These are phyloP conservation scores for Panaeolus papilionaceus DNA, from an alignment of 768 basidiomycete genomes.

Conservation along the genomic window DNA sequence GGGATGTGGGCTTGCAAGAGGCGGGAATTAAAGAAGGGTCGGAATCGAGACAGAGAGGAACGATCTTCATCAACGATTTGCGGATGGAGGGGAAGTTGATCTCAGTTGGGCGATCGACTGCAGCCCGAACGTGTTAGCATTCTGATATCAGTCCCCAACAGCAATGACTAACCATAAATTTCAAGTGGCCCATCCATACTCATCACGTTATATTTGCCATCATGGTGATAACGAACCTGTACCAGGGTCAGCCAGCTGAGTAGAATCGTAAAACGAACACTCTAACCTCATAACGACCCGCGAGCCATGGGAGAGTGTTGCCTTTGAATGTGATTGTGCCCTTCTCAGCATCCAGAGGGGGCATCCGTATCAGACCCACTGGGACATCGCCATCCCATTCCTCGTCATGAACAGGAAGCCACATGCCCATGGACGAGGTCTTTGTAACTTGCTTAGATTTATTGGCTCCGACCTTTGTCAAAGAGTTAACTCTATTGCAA, in stretches of 20 bases:
- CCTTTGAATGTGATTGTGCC: slow-evolving; percentile 80
- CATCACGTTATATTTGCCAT: slow-evolving; percentile 98
- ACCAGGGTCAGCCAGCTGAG: slow-evolving; percentile 9
- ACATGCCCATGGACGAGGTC: slow-evolving; percentile 86
- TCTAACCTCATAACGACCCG: slow-evolving; percentile 84
- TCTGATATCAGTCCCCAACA: slow-evolving; percentile 11
- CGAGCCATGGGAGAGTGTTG: slow-evolving; percentile 84
- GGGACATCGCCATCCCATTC: slow-evolving; percentile 94
- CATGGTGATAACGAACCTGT: slow-evolving; percentile 91
- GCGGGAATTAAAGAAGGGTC: slow-evolving; percentile 83
- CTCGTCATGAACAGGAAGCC: slow-evolving; percentile 90
- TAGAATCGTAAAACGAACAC: slow-evolving; percentile 8
- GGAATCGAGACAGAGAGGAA: slow-evolving; percentile 86
- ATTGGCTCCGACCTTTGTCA: slow-evolving; percentile 81
- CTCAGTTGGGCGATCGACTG: slow-evolving; percentile 73
- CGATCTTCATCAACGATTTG: slow-evolving; percentile 71
- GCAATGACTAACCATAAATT: slow-evolving; percentile 72
- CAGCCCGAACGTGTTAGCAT: slow-evolving; percentile 20
- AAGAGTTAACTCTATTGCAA: slow-evolving; percentile 18
- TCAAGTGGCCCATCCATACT: slow-evolving; percentile 84
- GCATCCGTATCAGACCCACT: slow-evolving; percentile 47
- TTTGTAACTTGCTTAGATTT: slow-evolving; percentile 83
- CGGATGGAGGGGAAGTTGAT: slow-evolving; percentile 73
- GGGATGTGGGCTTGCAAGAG: slow-evolving; percentile 51
- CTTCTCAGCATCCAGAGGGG: slow-evolving; percentile 50